These are phyloP conservation scores for Mrakia blollopis DNA, from an alignment of 768 basidiomycete genomes.

Conservation along the genomic window DNA sequence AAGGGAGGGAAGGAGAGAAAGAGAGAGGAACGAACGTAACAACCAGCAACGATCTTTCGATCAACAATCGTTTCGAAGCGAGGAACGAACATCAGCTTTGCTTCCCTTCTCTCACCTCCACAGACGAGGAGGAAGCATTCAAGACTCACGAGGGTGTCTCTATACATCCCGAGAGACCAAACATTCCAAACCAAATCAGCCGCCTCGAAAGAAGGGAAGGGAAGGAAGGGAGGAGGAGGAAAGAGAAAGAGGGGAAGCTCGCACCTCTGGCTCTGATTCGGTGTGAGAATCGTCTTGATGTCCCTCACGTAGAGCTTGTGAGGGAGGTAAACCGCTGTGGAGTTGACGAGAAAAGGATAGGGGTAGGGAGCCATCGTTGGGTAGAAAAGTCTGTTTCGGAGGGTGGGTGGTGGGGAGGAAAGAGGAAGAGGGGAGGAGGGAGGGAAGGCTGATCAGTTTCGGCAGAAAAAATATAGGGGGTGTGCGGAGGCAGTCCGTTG, in stretches of 20 bases:
- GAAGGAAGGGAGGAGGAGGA: background rate
- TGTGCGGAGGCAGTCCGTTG: no score
- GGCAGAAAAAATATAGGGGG: no score
- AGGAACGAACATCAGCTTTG: background rate
- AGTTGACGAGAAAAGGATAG: no score
- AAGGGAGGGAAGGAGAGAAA: background rate
- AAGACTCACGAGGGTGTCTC: constrained; percentile 1
- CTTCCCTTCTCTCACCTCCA: background rate
- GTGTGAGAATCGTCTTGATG: constrained; percentile 6
- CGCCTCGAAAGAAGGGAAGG: background rate
- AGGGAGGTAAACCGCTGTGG: no score
- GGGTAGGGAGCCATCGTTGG: constrained; percentile 8
- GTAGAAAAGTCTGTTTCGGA: background rate
- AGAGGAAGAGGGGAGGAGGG: background rate
- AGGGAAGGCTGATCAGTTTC: background rate
- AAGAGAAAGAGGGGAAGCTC: background rate
- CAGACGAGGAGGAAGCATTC: background rate
- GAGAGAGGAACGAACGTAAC: background rate
- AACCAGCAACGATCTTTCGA: constrained; percentile 13
- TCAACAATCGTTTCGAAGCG: no score
- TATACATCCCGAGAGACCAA: background rate
- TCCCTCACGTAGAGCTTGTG: constrained; percentile 9
- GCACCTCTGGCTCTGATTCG: background rate
- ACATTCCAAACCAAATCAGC: background rate
- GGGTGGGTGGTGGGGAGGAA: background rate